Base-by-base conservation (phyloP, 139 green algal species). In the Limnomonas spitsbergensis region DNA sequence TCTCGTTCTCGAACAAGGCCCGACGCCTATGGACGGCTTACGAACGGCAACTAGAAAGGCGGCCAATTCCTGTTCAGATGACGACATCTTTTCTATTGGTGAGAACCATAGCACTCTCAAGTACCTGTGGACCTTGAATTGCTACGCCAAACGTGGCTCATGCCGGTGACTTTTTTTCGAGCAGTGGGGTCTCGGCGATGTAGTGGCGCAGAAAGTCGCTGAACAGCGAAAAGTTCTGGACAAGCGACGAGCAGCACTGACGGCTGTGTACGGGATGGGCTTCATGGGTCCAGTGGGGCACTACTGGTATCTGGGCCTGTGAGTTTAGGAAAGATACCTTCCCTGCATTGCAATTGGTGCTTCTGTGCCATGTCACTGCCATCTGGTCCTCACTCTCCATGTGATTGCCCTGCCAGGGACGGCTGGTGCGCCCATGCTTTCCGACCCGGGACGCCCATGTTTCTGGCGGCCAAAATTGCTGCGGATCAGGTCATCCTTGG, bases 201-300 rank as follows among this genome's bases (percentile, higher is more conserved):
- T 81, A 24, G 52, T 85, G 37, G 83, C 73, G 2, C 83, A 88
- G 40, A 52, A 68, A 2, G 4, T 88, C 0, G 32, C 53, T 34
- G 71, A 75, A 0, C 70, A 78, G 52, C 80, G 67, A 29, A 31
- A 79, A 26, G 39, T 14, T 2, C 6, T 78, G 9, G 85, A 89
- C 71, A n/a, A 32, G 31, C 54, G 73, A 7, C 78, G 86, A 7
- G 42, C 47, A 0, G 36, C 73, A 1, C 26, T 85, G 47, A 90
- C 86, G 0, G 86, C 78, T 0, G 53, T 73, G 1, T 90, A 86
- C 73, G 86, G 86, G 0, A 80, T 69, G 0, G 68, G 38, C 3
- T 80, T 87, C 9, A 84, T 90, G 4, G 85, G 85, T 0, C 85
- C 85, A 0, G 54, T 82, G 0, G 85, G 85, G 0, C 84, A 89